Evolutionary conservation across 108 stramenopile species (phyloP), one percentile per base, ranked within the genome.

Genomic region (Parietichytrium sp.): DNA sequence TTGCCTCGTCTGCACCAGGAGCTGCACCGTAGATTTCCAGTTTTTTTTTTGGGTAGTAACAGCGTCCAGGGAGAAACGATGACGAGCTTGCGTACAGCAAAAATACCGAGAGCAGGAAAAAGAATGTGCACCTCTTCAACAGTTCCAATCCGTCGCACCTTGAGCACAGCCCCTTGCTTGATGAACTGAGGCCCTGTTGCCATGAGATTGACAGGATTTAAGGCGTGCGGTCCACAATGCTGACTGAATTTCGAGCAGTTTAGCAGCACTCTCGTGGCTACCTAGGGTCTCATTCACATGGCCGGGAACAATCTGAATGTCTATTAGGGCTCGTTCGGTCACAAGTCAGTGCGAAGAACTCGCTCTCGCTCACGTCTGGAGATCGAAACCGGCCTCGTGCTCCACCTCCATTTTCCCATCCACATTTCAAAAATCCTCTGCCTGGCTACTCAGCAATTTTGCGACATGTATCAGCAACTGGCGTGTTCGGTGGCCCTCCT

Each of bases 241-340:
- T n/a, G 38, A 45, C 20, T 72, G 61, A 72, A 72, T 72, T 25
- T 72, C 61, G 6, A 72, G 61, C 6, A 72, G 13, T 25, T 72
- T 72, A n/a, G 61, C 61, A 38, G 36, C 45, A 12, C 20, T 42
- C 42, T 72, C 61, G 61, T 72, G 61, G 42, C 61, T 72, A 6
- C 61, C 38, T 8, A 72, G 61, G 13, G 38, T 33, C 61, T 72
- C 61, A 20, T 72, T 72, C 38, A 72, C 61, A 42, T 72, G 61
- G 42, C 45, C 61, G 20, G 61, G 38, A 16, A 72, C 61, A 25
- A 72, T 42, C 23, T 72, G 61, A 72, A 72, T 72, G 61, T 72
- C 61, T 20, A 42, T 42, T 6, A 72, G 33, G 6, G 61, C 61
- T n/a, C 16, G 6, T 27, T 72, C 61, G 61, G 45, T 33, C 61